Evolutionary conservation across 768 basidiomycete species (phyloP), one percentile per base, ranked within the genome.

Genomic region (Calvatia gigantea): DNA sequence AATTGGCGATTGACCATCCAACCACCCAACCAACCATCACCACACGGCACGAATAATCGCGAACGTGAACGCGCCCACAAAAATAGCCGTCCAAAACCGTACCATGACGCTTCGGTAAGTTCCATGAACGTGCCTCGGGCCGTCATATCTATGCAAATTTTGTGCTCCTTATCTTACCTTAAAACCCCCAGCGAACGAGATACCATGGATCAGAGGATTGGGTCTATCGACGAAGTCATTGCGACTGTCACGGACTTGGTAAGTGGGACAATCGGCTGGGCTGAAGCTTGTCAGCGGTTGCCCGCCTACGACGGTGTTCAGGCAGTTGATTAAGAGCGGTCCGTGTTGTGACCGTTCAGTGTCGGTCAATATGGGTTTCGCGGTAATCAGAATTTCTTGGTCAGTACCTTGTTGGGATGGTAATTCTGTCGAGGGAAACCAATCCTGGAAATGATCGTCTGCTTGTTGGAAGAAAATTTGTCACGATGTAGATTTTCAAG

Each of bases 41-140:
- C 28, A 51, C 32, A 49, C 11, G 19, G 17, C 38, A 17, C 42
- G n/a, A 25, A 41, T 39, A 32, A 25, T 6, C 29, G 17, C 25
- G 33, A 43, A 27, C 23, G 33, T 42, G 31, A 45, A 54, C 44
- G 37, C 54, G 52, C 28, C 46, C 51, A n/a, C 42, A 14, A 44
- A 29, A 57, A 58, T 70, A 96, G 94, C 96, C 57, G 75, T 95
- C 49, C 84, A 90, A 73, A 96, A 98, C 66, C 76, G 87, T 57
- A 98, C 96, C 33, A 89, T 97, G 80, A 99, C 96, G 8, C 82
- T 96, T 57, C 85, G 93, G 92, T 92, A 67, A 69, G 89, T 75
- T 47, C 57, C 58, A 47, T 44, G 43, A 50, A 43, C 29, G 37
- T 42, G 49, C 54, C 49, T 56, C 56, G 21, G 54, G 37, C 52